Evolutionary conservation across 2,329 filamentous ascomycete species (phyloP), one percentile per base, ranked within the genome.

Genomic region (Venturia effusa): DNA sequence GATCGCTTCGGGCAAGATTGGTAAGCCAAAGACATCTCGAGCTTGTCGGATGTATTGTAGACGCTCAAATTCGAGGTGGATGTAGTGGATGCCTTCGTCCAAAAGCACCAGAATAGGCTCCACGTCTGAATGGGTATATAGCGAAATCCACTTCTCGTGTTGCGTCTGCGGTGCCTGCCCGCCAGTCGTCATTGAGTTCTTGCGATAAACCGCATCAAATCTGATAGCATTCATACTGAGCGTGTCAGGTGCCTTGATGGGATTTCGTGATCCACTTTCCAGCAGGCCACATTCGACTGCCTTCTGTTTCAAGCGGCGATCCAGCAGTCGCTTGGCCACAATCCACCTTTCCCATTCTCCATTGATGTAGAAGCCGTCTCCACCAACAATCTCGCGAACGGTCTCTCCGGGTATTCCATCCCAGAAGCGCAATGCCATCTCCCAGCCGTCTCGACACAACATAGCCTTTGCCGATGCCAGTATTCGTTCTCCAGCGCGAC

Each of bases 281-380:
- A 81, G 71, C 8, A 83, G 71, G 5, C 79, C 79, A 67, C 75
- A 74, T 61, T 81, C 78, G 22, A 80, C 67, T 24, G 81, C 79
- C 65, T 75, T 72, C 61, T 76, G 71, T 61, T 75, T 76, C 43
- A 84, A 72, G 63, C 80, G 74, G 30, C 81, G 77, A 67, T 84
- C 80, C 15, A 84, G 73, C 13, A 85, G 73, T 17, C 80, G 77
- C 68, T 82, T 81, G 4, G 81, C 76, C 19, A 84, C 75, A 11
- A 81, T 77, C 80, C 82, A 85, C 63, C 83, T 72, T 64, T 83
- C 79, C 80, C 81, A 84, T 70, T 85, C 83, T 40, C 79, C 79
- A 41, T 81, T 77, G 27, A 84, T 77, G 68, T 80, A 85, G 71
- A 84, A 84, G 37, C 82, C 82, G 69, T 85, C 83, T 11, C 80